A percentile compares a stretch with the other conserved stretches of the same genome.
Conservation (phyloP, 345 rosid genomes). For the Citrus sinensis region DNA sequence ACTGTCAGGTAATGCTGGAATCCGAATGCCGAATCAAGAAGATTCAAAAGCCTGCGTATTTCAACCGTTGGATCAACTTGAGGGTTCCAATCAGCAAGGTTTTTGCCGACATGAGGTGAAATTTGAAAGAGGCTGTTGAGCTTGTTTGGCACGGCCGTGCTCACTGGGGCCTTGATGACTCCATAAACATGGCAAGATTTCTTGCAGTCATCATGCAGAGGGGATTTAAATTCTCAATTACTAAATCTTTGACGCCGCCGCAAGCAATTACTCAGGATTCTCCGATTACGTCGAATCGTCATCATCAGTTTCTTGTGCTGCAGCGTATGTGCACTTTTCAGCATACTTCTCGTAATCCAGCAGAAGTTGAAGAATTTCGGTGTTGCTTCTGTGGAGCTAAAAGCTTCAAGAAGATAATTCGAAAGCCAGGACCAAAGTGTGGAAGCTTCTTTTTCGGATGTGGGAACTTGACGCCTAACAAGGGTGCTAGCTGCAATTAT, state of each 20-base stretch:
- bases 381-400: conserved; percentile 42
- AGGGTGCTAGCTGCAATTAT: conserved; percentile 41
- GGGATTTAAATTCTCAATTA: conserved; percentile 41
- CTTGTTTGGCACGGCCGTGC: conserved; percentile 45
- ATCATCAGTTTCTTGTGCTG: neutral
- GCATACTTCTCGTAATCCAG: conserved; percentile 19
- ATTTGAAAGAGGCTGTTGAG: conserved; percentile 44
- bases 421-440: conserved; percentile 46
- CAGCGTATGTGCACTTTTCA: conserved; percentile 18
- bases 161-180: conserved; percentile 49
- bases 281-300: conserved; percentile 14
- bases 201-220: conserved; percentile 34
- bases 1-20: conserved; percentile 50
- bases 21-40: conserved; percentile 51
- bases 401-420: conserved; percentile 37
- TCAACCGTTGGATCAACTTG: conserved; percentile 55
- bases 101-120: conserved; percentile 35
- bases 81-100: conserved; percentile 44
- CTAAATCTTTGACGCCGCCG: conserved; percentile 39
- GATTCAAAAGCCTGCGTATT: conserved; percentile 46
- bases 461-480: conserved; percentile 39
- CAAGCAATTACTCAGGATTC: conserved; percentile 19
- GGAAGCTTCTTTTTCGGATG: conserved; percentile 49
- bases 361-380: conserved; percentile 13
- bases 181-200: conserved; percentile 49